Base-by-base conservation (phyloP, 805 yeast species). In the Diddensiella santjacobensis region DNA sequence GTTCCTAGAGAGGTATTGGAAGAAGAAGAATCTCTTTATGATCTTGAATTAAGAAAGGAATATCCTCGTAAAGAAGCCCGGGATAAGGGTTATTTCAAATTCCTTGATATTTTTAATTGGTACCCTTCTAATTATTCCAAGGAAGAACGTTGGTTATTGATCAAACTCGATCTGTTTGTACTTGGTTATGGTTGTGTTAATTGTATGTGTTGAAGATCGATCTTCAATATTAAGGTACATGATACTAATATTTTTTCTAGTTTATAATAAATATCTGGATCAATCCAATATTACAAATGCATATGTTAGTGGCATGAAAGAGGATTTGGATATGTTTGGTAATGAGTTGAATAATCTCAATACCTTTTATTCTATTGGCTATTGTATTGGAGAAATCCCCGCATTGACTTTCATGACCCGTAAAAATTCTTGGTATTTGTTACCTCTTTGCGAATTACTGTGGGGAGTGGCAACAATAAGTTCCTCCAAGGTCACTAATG, bases 381-480 rank as follows among this genome's bases (percentile, higher is more conserved):
- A 77, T 48, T 71, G 75, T 41, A 53, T 78, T 31, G 79, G 79
- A 30, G 78, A 73, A 50, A 66, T 77, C 23, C 81, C 81, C 6
- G 68, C 78, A 0, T 72, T 73, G 67, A 54, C 54, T 20, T 45
- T 57, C n/a, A 56, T 76, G 8, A 57, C 75, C 44, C 73, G 71
- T 54, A 60, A 67, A 40, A 57, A 72, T 4, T 59, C 73, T n/a
- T 58, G 77, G 35, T 71, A 62, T 50, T 74, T 71, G 50, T 58
- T 76, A 37, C 77, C 75, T 2, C 64, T 68, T 1, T 52, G 74
- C 44, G 78, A 75, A 53, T 40, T 75, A 13, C 42, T 65, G 5
- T 77, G 81, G 81, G 68, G 72, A 1, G 38, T 70, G 15, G 60
- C 72, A 24, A 71, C 76, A 1, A 52, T 74, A 2, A 59, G 68